phyloP scores from a whole-genome alignment of 2,329 filamentous ascomycete species.

The Tolypocladium nubicola region DNA sequence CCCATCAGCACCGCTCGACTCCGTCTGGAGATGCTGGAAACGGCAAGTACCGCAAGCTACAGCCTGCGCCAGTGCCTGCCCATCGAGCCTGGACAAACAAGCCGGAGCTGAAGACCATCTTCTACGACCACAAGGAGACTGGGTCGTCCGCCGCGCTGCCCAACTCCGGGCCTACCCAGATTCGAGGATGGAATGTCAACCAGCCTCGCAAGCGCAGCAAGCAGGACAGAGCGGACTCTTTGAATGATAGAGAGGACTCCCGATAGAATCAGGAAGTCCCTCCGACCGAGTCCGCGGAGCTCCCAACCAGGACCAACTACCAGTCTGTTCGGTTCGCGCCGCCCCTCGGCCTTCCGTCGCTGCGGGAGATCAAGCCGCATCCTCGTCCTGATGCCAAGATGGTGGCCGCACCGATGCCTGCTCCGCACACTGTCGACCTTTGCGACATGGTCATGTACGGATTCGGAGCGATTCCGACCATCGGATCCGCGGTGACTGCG shows the following conservation, averaged over 20 bases:
- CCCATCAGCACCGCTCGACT: conserved; percentile 25
- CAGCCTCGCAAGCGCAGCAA: conserved; percentile 26
- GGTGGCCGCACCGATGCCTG: conserved; percentile 6
- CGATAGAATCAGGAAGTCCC: conserved; percentile 22
- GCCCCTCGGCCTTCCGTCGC: conserved; percentile 3
- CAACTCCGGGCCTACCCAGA: conserved; percentile 43
- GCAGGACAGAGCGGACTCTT: conserved; percentile 19
- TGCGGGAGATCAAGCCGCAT: neutral
- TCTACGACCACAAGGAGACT: conserved; percentile 51
- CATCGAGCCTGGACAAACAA: conserved; percentile 36
- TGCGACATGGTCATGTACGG: conserved; percentile 6
- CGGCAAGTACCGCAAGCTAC: conserved; percentile 45
- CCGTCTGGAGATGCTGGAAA: conserved; percentile 25
- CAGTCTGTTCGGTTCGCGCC: neutral
- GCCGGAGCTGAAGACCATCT: conserved; percentile 47
- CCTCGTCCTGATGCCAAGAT: conserved; percentile 6
- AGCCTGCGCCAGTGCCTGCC: conserved; percentile 44
- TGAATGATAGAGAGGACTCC: conserved; percentile 25
- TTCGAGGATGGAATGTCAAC: conserved; percentile 45
- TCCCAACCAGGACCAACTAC: neutral
- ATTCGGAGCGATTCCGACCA: conserved; percentile 10
- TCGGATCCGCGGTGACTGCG: conserved; percentile 2
- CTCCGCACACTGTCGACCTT: neutral
- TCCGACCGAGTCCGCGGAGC: conserved; percentile 10
- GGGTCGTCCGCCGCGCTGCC: conserved; percentile 43